Evolutionary conservation across 1,284 basidiomycete genomes (phyloP).

Genomic region (Cronartium quercuum): DNA sequence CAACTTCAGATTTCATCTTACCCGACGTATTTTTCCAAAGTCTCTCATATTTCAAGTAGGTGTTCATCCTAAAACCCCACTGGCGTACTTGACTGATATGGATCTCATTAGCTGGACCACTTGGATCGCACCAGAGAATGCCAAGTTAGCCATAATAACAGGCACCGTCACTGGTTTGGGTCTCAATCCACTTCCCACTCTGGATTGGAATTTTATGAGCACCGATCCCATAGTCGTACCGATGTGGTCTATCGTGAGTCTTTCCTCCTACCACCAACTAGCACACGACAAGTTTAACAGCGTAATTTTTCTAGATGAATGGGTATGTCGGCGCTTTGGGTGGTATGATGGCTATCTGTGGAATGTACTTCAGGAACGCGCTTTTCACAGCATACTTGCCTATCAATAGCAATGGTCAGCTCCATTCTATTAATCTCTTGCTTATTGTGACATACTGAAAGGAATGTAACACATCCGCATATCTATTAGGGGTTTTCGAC

Average conservation of each 20-base stretch:
- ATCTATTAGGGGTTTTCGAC: conserved; percentile 16
- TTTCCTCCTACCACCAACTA: conserved; percentile 41
- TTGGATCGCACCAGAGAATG: conserved; percentile 37
- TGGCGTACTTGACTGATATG: too few relatives aligned
- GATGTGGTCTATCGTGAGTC: conserved; percentile 45
- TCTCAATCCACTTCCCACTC: conserved; percentile 51
- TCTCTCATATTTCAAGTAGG: conserved; percentile 35
- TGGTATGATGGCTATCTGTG: not conserved
- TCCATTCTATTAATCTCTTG: not conserved
- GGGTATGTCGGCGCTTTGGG: conserved; percentile 9
- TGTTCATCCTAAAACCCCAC: not conserved
- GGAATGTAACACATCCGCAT: not conserved
- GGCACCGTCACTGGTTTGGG: conserved; percentile 47
- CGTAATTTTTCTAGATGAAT: conserved; percentile 15
- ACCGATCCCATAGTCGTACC: conserved; percentile 46
- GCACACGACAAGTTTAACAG: conserved; percentile 43
- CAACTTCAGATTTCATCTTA: conserved; percentile 19
- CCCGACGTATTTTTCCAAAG: conserved; percentile 36
- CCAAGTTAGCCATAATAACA: conserved; percentile 38
- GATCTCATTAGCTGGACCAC: conserved; percentile 26
- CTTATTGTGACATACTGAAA: not conserved
- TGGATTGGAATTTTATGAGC: conserved; percentile 52
- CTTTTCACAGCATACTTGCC: conserved; percentile 41
- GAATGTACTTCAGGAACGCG: conserved; percentile 13
- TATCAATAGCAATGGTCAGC: conserved; percentile 41